These are phyloP conservation scores for Sarocladium kiliense DNA, from an alignment of 2,329 filamentous ascomycete species.

Conservation along the genomic window DNA sequence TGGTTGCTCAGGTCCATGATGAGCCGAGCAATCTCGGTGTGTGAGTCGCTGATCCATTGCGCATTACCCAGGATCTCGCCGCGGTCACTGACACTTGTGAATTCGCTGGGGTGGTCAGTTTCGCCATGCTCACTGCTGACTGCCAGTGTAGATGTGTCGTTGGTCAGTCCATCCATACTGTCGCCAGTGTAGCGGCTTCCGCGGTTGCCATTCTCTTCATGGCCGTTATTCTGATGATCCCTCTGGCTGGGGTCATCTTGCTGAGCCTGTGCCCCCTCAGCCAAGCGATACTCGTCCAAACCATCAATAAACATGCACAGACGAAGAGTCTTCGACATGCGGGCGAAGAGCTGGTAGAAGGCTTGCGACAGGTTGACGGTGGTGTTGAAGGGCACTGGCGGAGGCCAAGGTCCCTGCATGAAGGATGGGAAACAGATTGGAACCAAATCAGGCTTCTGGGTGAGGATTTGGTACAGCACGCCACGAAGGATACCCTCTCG, in stretches of 20 bases:
- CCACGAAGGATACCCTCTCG: slow-evolving; percentile 23
- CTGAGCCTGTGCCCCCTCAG: slow-evolving; percentile 5
- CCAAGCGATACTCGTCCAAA: slow-evolving; percentile 19
- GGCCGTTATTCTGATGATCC: slow-evolving; percentile 9
- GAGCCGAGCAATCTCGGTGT: slow-evolving; percentile 1
- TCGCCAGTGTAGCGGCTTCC: not conserved
- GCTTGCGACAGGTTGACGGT: slow-evolving; percentile 8
- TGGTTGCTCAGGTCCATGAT: slow-evolving; percentile 7
- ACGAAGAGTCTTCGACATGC: slow-evolving; percentile 6
- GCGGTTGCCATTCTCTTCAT: not conserved
- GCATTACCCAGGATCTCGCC: slow-evolving; percentile 1
- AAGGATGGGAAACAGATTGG: slow-evolving; percentile 12
- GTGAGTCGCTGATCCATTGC: slow-evolving; percentile 5
- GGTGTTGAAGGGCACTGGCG: slow-evolving; percentile 6
- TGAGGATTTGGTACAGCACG: slow-evolving; percentile 19
- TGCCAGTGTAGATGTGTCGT: slow-evolving; percentile 1
- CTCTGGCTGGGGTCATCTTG: slow-evolving; percentile 1
- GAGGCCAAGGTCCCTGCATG: slow-evolving; percentile 2
- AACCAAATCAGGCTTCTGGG: slow-evolving; percentile 21
- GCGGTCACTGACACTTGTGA: slow-evolving; percentile 2
- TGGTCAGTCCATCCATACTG: not conserved
- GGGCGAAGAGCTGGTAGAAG: slow-evolving; percentile 7
- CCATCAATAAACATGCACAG: slow-evolving; percentile 19
- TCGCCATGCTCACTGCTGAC: slow-evolving; percentile 3
- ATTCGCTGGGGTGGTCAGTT: not conserved